Percentiles rank a stretch among this genome's conserved stretches.
Evolutionary conservation across 192 early-diverging fungal genomes (phyloP).

Genomic region (Entophlyctis luteolus): DNA sequence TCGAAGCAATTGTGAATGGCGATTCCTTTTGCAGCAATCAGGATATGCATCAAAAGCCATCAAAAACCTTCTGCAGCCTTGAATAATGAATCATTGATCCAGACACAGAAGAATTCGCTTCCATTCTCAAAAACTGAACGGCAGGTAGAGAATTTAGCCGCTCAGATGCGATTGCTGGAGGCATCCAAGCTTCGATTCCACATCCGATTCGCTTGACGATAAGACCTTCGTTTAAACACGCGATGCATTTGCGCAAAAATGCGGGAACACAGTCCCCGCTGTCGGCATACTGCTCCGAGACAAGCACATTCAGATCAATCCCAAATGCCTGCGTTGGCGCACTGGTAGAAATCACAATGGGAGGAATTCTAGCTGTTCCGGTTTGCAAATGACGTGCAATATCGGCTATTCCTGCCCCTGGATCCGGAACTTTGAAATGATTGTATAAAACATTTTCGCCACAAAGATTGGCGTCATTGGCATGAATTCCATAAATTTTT

Average conservation of each 20-base stretch:
- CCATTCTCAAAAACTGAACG: conserved; percentile 37
- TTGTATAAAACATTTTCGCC: background rate
- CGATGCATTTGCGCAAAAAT: conserved; percentile 28
- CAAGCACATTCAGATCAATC: conserved; percentile 28
- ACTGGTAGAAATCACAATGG: background rate
- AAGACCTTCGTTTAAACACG: conserved; percentile 25
- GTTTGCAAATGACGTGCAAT: conserved; percentile 28
- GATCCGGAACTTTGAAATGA: conserved; percentile 13
- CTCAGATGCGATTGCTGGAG: background rate
- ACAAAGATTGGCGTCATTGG: too few species aligned
- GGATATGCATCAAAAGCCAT: background rate
- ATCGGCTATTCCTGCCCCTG: conserved; percentile 11
- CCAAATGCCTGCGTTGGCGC: conserved; percentile 34
- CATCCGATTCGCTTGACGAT: background rate
- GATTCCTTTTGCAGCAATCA: background rate
- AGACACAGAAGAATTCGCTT: conserved; percentile 20
- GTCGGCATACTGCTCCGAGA: background rate
- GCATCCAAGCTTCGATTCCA: conserved; percentile 35
- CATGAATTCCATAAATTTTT: too few species aligned
- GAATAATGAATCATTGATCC: background rate
- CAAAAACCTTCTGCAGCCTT: background rate
- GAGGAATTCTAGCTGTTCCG: conserved; percentile 20
- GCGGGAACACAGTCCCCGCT: conserved; percentile 28
- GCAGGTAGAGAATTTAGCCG: conserved; percentile 25
- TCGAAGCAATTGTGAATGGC: conserved; percentile 27